phyloP scores from a whole-genome alignment of 805 yeast genomes.

The Metschnikowia colocasiae region DNA sequence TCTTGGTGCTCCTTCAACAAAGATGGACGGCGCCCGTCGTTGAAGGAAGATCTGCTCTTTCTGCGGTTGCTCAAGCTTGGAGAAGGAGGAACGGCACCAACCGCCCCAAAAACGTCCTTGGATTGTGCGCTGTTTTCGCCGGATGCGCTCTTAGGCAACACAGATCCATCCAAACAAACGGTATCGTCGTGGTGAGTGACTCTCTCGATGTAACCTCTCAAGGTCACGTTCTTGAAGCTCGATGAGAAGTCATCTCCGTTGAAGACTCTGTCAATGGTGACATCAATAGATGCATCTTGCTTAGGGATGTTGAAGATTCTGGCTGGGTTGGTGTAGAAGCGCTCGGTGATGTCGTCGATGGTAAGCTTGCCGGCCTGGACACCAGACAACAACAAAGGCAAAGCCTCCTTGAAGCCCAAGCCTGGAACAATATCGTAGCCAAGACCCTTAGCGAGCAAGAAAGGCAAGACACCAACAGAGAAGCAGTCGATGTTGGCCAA shows the following conservation, averaged over 20 bases:
- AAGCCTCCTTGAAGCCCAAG: slow-evolving; percentile 71
- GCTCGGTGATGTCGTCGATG: slow-evolving; percentile 63
- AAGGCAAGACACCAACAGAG: slow-evolving; percentile 79
- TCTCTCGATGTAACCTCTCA: slow-evolving; percentile 84
- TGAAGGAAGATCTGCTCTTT: slow-evolving; percentile 35
- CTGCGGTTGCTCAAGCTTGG: slow-evolving; percentile 28
- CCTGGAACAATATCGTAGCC: slow-evolving; percentile 65
- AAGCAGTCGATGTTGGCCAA: slow-evolving; percentile 76
- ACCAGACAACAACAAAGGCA: slow-evolving; percentile 80
- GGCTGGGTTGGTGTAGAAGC: slow-evolving; percentile 79
- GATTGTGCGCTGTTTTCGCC: slow-evolving; percentile 55
- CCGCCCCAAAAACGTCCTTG: slow-evolving; percentile 41
- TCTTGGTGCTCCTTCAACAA: slow-evolving; percentile 34
- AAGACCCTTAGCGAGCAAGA: slow-evolving; percentile 61
- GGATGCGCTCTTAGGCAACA: slow-evolving; percentile 50
- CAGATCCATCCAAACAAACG: slow-evolving; percentile 77
- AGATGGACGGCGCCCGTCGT: slow-evolving; percentile 32
- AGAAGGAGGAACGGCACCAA: slow-evolving; percentile 44
- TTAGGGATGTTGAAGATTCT: slow-evolving; percentile 78
- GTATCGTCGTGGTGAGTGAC: slow-evolving; percentile 77
- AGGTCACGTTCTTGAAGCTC: slow-evolving; percentile 44
- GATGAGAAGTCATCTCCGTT: slow-evolving; percentile 25
- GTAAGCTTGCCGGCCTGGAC: slow-evolving; percentile 71
- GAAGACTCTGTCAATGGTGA: slow-evolving; percentile 71
- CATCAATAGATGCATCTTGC: slow-evolving; percentile 74